Evolutionary conservation across 2,329 filamentous ascomycete genomes (phyloP).

Genomic region (Dryadomyces quercus-mongolicae): DNA sequence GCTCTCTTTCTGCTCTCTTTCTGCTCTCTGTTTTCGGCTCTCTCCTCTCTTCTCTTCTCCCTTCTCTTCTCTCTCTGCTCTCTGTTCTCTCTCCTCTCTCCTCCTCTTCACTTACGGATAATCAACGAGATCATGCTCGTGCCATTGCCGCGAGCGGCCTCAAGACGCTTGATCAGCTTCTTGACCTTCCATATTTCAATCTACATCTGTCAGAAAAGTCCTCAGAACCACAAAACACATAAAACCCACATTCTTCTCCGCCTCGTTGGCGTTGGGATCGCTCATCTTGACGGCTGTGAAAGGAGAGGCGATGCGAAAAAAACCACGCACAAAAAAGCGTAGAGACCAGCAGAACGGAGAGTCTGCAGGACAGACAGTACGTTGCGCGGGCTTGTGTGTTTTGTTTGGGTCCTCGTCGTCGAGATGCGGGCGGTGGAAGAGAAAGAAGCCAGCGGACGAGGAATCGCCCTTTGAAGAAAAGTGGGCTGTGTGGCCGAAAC

Average conservation of each 20-base stretch:
- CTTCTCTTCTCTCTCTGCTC: not conserved
- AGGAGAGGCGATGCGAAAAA: not conserved
- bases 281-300: conserved; percentile 52
- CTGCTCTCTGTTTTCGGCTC: no score
- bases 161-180: conserved; percentile 98
- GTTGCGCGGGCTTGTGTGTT: not conserved
- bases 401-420: not conserved
- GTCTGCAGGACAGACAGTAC: not conserved
- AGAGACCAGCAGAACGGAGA: not conserved
- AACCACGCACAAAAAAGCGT: not conserved
- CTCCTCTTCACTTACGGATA: conserved; percentile 58
- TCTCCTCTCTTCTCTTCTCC: not conserved
- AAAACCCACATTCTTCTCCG: conserved; percentile 78
- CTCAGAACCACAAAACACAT: not conserved
- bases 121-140: conserved; percentile 99
- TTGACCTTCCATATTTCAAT: conserved; percentile 95
- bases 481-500: not conserved
- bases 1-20: not conserved
- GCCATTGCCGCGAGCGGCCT: conserved; percentile 94
- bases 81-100: no score
- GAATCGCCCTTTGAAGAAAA: not conserved
- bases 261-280: conserved; percentile 76
- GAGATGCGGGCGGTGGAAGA: not conserved
- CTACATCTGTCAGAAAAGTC: conserved; percentile 21
- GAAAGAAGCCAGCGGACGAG: not conserved